A percentile compares a stretch with the other conserved stretches of the same genome.
Conservation (phyloP, 2,329 filamentous ascomycete species). For the Penicillium freii region DNA sequence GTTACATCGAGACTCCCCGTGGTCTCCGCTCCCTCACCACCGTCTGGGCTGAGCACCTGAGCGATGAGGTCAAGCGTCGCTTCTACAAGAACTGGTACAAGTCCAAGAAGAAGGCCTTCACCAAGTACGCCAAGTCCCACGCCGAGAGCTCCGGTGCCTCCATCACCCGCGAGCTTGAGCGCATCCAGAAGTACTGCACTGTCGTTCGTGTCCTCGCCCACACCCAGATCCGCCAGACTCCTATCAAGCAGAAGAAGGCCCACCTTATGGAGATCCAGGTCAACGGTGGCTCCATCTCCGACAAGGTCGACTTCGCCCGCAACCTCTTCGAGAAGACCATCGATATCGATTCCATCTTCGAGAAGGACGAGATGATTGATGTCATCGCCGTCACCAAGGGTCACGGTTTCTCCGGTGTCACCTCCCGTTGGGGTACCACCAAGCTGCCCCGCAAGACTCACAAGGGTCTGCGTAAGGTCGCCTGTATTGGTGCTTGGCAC, state of each 20-base stretch:
- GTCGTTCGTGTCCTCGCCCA: constrained; percentile 98
- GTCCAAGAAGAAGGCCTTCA: constrained; percentile 99
- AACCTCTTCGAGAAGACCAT: constrained; percentile 99
- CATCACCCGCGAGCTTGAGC: constrained; percentile 96
- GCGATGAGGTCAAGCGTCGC: constrained; percentile 97
- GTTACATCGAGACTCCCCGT: constrained; percentile 99
- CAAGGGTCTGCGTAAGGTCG: constrained; percentile 99
- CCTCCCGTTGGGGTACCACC: constrained; percentile 98
- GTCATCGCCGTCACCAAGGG: constrained; percentile 99
- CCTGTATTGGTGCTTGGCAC: constrained; percentile 99
- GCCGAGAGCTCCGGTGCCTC: constrained; percentile 86
- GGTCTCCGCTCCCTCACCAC: constrained; percentile 99
- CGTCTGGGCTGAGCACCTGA: constrained; percentile 98
- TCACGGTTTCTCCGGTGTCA: constrained; percentile 98
- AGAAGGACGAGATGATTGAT: constrained; percentile 99
- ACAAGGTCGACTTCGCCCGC: constrained; percentile 96
- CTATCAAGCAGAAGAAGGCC: constrained; percentile 99
- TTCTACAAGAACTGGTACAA: constrained; percentile 99
- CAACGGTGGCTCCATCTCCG: constrained; percentile 92
- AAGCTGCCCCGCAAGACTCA: constrained; percentile 99
- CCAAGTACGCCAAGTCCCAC: constrained; percentile 99
- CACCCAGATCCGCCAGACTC: constrained; percentile 98
- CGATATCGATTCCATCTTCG: constrained; percentile 88
- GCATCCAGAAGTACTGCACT: constrained; percentile 99
- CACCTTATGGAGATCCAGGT: constrained; percentile 99